phyloP scores from a whole-genome alignment of 2,329 filamentous ascomycete species.

The Colletotrichum tofieldiae region DNA sequence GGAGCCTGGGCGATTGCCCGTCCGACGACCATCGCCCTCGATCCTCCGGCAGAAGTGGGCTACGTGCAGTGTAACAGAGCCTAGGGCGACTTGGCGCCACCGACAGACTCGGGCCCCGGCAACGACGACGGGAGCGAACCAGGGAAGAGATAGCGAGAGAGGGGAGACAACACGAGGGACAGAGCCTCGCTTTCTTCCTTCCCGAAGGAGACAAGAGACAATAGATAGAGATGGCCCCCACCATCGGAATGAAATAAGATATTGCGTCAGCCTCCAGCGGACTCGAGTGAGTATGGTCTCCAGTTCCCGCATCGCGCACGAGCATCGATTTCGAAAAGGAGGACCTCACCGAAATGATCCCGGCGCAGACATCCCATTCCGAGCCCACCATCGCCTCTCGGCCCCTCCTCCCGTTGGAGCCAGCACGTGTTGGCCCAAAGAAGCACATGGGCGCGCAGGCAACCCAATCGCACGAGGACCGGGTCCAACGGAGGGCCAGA shows the following conservation, averaged over 20 bases:
- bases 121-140: background rate
- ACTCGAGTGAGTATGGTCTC: background rate
- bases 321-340: slow-evolving; percentile 19
- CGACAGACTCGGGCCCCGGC: slow-evolving; percentile 9
- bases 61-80: slow-evolving; percentile 26
- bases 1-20: slow-evolving; percentile 3
- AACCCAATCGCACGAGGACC: background rate
- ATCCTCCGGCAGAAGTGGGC: slow-evolving; percentile 22
- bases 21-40: slow-evolving; percentile 11
- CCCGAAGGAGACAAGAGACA: slow-evolving; percentile 6
- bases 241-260: slow-evolving; percentile 21
- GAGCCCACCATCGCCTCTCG: slow-evolving; percentile 14
- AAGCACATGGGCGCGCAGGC: background rate
- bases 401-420: slow-evolving; percentile 25
- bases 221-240: slow-evolving; percentile 19
- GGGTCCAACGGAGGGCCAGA: background rate
- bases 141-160: background rate
- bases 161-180: background rate
- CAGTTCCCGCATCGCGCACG: slow-evolving; percentile 6
- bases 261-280: slow-evolving; percentile 25
- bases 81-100: slow-evolving; percentile 20
- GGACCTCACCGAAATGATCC: slow-evolving; percentile 22
- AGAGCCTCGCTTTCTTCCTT: slow-evolving; percentile 26
- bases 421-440: slow-evolving; percentile 27
- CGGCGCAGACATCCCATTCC: slow-evolving; percentile 25